Conservation (phyloP, 2,329 filamentous ascomycete species). For the Venturia nashicola region DNA sequence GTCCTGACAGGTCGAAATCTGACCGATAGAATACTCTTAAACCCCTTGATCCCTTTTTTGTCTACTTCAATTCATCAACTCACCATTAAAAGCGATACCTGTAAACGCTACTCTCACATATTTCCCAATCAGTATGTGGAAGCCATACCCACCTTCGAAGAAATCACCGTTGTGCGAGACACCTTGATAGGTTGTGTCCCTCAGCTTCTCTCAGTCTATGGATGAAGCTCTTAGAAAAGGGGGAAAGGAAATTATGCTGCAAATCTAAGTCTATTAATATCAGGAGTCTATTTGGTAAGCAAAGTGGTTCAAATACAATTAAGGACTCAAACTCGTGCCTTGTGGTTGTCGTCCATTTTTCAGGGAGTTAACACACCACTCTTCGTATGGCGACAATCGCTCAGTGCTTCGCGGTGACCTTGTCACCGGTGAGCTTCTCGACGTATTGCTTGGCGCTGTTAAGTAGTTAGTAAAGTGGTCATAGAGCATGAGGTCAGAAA, state of each 20-base stretch:
- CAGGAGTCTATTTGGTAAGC: neutral
- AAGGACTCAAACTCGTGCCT: neutral
- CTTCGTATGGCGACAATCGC: neutral
- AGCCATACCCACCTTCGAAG: too few species aligned
- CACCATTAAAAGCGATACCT: too few species aligned
- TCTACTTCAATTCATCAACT: too few species aligned
- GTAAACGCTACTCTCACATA: too few species aligned
- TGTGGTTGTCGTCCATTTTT: neutral
- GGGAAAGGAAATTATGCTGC: neutral
- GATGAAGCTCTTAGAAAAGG: neutral
- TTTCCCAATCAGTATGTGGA: too few species aligned
- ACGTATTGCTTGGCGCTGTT: constrained; percentile 51
- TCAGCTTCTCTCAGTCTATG: neutral
- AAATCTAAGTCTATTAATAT: neutral
- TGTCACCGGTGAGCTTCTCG: constrained; percentile 51
- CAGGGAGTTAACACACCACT: neutral
- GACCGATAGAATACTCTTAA: too few species aligned
- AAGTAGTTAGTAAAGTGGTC: too few species aligned
- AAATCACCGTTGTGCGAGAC: too few species aligned
- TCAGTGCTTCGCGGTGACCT: constrained; percentile 54
- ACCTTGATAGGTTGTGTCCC: neutral
- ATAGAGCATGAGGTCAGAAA: too few species aligned
- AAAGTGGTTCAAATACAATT: neutral
- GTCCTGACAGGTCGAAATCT: too few species aligned
- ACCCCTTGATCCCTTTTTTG: too few species aligned